Evolutionary conservation across 2,329 filamentous ascomycete species (phyloP).

Genomic region (Aspergillus sp.): DNA sequence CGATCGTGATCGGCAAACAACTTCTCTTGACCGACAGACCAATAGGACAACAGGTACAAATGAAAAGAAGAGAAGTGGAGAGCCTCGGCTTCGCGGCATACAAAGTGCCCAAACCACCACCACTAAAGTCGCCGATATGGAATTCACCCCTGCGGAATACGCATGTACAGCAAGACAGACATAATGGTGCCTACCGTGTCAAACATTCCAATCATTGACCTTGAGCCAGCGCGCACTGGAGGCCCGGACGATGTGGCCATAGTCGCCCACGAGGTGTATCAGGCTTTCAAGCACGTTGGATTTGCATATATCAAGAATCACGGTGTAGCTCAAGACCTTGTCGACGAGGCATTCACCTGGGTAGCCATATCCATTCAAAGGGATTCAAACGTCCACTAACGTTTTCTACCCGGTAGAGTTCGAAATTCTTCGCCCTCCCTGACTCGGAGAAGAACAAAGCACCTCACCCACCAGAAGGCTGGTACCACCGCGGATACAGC

Average conservation of each 20-base stretch:
- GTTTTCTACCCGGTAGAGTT: not conserved
- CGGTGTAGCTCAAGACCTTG: not conserved
- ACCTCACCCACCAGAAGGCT: not conserved
- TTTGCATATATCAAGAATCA: constrained; percentile 10
- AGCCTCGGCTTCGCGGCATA: too few relatives aligned
- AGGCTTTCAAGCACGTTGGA: constrained; percentile 3
- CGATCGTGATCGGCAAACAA: not conserved
- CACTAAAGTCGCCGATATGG: too few relatives aligned
- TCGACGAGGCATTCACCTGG: constrained; percentile 5
- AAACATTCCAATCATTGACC: constrained; percentile 5
- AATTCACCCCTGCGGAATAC: too few relatives aligned
- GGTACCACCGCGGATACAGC: constrained; percentile 6
- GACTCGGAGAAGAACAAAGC: constrained; percentile 1
- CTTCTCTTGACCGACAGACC: not conserved
- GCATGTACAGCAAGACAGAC: not conserved
- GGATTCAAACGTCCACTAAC: not conserved
- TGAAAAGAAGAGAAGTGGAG: not conserved
- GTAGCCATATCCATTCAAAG: not conserved
- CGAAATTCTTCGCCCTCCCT: constrained; percentile 6
- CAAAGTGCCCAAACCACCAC: too few relatives aligned
- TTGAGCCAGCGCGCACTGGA: not conserved
- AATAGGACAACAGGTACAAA: not conserved
- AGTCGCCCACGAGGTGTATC: constrained; percentile 4
- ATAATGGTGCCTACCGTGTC: not conserved
- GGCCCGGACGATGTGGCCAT: not conserved